phyloP scores from a whole-genome alignment of 805 yeast genomes.

The Suhomyces sp. region DNA sequence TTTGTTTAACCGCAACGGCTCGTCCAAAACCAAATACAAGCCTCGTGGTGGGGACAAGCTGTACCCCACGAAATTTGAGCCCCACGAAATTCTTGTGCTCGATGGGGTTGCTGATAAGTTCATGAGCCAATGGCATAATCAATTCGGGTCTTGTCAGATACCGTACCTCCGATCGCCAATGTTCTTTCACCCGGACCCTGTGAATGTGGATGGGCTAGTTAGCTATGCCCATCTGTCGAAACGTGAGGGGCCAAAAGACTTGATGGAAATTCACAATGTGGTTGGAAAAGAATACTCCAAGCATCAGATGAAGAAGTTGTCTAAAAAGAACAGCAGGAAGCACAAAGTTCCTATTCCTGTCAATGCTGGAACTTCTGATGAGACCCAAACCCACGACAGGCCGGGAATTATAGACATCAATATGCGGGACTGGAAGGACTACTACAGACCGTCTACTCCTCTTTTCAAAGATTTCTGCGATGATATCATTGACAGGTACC shows the following conservation, averaged over 20 bases:
- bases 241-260: constrained; percentile 28
- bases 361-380: constrained; percentile 3
- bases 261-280: constrained; percentile 41
- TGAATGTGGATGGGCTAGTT: constrained; percentile 42
- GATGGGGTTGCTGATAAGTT: constrained; percentile 33
- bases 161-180: constrained; percentile 45
- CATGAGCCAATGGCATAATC: constrained; percentile 44
- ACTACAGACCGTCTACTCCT: constrained; percentile 41
- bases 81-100: constrained; percentile 34
- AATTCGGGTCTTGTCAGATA: constrained; percentile 40
- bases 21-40: constrained; percentile 12
- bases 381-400: constrained; percentile 20
- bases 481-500: constrained; percentile 31
- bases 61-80: constrained; percentile 14
- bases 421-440: constrained; percentile 44
- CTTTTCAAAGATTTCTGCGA: constrained; percentile 40
- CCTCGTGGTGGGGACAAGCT: constrained; percentile 7
- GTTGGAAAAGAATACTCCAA: constrained; percentile 45
- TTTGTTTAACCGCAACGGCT: constrained; percentile 16
- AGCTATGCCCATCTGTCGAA: constrained; percentile 33
- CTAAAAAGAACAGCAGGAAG: constrained; percentile 15
- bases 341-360: constrained; percentile 17
- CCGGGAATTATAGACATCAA: constrained; percentile 41
- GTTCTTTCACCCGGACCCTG: constrained; percentile 49
- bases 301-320: constrained; percentile 35